Evolutionary conservation across 306 rosid genomes (phyloP).

Genomic region (Hippophae tibetana): DNA sequence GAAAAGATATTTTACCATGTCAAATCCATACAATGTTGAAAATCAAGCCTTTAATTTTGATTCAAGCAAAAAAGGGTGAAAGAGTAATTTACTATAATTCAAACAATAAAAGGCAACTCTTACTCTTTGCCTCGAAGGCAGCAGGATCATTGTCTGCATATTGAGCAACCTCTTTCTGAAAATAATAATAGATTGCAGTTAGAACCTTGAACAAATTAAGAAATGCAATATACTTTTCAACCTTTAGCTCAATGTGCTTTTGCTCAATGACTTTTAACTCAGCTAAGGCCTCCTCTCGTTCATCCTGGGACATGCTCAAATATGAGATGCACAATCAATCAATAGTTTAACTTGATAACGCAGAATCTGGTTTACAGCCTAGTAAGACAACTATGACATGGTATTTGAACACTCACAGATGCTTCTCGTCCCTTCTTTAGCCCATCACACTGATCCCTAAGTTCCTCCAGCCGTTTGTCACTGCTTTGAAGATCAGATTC

Average conservation of each 20-base stretch:
- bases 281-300: slow-evolving; percentile 67
- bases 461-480: slow-evolving; percentile 53
- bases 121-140: slow-evolving; percentile 85
- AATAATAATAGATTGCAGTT: slow-evolving; percentile 17
- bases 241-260: slow-evolving; percentile 68
- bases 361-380: slow-evolving; percentile 9
- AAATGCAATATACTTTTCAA: slow-evolving; percentile 10
- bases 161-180: slow-evolving; percentile 66
- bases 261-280: slow-evolving; percentile 61
- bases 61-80: background rate
- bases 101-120: slow-evolving; percentile 22
- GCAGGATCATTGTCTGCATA: slow-evolving; percentile 95
- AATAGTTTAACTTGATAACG: slow-evolving; percentile 5
- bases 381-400: background rate
- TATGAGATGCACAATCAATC: slow-evolving; percentile 7
- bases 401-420: slow-evolving; percentile 50
- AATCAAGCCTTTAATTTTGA: too few relatives aligned
- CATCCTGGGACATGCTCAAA: slow-evolving; percentile 40
- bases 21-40: too few relatives aligned
- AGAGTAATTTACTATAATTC: slow-evolving; percentile 5
- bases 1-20: background rate
- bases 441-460: slow-evolving; percentile 49
- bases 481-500: slow-evolving; percentile 64
- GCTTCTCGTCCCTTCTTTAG: slow-evolving; percentile 86
- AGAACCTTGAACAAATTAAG: slow-evolving; percentile 6